Conservation (phyloP, 23 red algal genomes). For the Gracilaria domingensis region DNA sequence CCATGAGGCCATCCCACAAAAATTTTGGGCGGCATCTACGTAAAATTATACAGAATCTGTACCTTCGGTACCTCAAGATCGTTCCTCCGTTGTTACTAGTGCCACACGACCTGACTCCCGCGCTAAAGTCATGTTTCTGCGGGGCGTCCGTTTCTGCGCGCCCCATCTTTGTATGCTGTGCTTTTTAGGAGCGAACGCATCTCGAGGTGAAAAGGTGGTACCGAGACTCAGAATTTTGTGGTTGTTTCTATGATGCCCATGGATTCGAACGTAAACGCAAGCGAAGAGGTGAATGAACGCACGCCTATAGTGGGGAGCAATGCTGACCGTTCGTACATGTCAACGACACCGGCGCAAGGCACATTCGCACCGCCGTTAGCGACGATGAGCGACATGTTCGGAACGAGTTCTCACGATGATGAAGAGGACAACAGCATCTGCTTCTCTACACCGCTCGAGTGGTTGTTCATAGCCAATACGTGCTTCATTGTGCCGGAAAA, state of each 20-base stretch:
- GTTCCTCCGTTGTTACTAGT: no score
- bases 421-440: constrained; percentile 49
- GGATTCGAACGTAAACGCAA: not conserved
- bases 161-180: no score
- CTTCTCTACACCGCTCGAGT: constrained; percentile 43
- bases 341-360: not conserved
- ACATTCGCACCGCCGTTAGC: not conserved
- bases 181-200: not conserved
- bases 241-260: not conserved
- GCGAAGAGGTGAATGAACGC: constrained; percentile 1
- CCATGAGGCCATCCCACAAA: no score
- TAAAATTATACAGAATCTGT: no score
- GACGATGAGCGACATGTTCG: not conserved
- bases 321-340: not conserved
- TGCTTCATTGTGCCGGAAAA: constrained; percentile 78
- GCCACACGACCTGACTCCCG: no score
- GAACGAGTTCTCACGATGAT: not conserved
- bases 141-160: no score
- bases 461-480: constrained; percentile 30
- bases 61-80: no score
- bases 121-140: no score
- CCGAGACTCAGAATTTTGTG: not conserved
- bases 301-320: not conserved
- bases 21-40: no score
- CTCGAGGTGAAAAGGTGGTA: not conserved